Base-by-base conservation (phyloP, 2,329 filamentous ascomycete genomes). In the Paracorniculantispora psalliotae region DNA sequence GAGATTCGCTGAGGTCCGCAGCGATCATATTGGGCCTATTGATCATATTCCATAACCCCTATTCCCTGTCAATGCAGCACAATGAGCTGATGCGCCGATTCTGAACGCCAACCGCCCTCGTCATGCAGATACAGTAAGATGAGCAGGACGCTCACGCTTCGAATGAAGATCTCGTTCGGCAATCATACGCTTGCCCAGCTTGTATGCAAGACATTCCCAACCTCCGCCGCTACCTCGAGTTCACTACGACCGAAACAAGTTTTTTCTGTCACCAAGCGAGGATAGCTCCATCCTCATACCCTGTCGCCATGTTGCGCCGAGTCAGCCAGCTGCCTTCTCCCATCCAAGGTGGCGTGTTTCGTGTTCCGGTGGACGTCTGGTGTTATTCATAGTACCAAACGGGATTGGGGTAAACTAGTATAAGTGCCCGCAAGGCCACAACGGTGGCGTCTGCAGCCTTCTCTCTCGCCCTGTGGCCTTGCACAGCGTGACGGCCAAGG, bases 21-120 rank as follows among this genome's bases (percentile, higher is more conserved):
- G 54, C 54, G 44, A 49, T 57, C 54, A 57, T 57, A 57, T 30
- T 28, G n/a, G n/a, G n/a, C n/a, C n/a, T n/a, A n/a, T n/a, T 41
- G 52, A 46, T 56, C 9, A 35, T n/a, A 33, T 37, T 25, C 19
- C 9, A 35, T n/a, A 33, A 26, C 39, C 19, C 19, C 53, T 21
- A 28, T 43, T 30, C 25, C 28, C 15, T 30, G 17, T 21, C 19
- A 23, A 4, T 26, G 44, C 30, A 39, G 47, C 15, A 39, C n/a
- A n/a, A 48, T 57, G 54, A 23, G 41, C 41, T 55, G 52, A 47
- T 35, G 25, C 33, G 33, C 6, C n/a, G 12, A n/a, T n/a, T 5
- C 13, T 19, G 30, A 5, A 25, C n/a, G n/a, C 21, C 28, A 9
- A 43, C 50, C 30, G 23, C 33, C 15, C 25, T 19, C 9, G 33